A percentile compares a stretch with the other conserved stretches of the same genome.
These are phyloP conservation scores for Myriosclerotinia curreyana DNA, from an alignment of 2,329 filamentous ascomycete genomes.

Conservation along the genomic window DNA sequence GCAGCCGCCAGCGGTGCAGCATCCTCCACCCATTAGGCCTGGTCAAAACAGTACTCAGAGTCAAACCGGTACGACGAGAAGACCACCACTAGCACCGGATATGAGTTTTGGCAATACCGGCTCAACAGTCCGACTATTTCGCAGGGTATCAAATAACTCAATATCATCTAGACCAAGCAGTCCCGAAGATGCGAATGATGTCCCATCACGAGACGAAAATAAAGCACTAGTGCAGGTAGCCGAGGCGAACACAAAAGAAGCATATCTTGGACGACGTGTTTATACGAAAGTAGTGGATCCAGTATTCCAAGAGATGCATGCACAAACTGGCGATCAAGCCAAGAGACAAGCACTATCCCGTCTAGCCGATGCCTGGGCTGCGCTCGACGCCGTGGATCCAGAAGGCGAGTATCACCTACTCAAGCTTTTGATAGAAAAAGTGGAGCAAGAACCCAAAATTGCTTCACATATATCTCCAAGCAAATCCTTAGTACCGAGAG, in stretches of 20 bases:
- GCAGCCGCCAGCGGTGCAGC: constrained; percentile 41
- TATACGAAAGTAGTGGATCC: constrained; percentile 82
- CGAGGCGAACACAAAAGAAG: constrained; percentile 72
- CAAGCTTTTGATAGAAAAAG: constrained; percentile 69
- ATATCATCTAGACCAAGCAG: constrained; percentile 23
- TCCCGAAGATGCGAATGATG: constrained; percentile 33
- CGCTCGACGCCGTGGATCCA: constrained; percentile 81
- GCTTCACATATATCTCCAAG: constrained; percentile 37
- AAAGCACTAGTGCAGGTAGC: constrained; percentile 48
- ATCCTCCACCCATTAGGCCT: constrained; percentile 36
- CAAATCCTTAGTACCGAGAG: constrained; percentile 48
- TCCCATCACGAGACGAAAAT: constrained; percentile 57
- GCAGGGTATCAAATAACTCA: constrained; percentile 73
- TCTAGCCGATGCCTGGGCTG: constrained; percentile 80
- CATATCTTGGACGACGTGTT: constrained; percentile 73
- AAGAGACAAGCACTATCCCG: constrained; percentile 82
- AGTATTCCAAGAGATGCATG: constrained; percentile 78
- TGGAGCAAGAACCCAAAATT: constrained; percentile 68
- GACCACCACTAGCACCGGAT: constrained; percentile 81
- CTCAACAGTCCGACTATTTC: constrained; percentile 88
- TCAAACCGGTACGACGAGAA: constrained; percentile 41
- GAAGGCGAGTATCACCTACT: constrained; percentile 87
- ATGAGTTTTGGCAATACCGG: constrained; percentile 92
- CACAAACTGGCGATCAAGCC: constrained; percentile 66
- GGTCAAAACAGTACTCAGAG: constrained; percentile 34